These are phyloP conservation scores for Kandelia obovata DNA, from an alignment of 345 rosid genomes.

Conservation along the genomic window DNA sequence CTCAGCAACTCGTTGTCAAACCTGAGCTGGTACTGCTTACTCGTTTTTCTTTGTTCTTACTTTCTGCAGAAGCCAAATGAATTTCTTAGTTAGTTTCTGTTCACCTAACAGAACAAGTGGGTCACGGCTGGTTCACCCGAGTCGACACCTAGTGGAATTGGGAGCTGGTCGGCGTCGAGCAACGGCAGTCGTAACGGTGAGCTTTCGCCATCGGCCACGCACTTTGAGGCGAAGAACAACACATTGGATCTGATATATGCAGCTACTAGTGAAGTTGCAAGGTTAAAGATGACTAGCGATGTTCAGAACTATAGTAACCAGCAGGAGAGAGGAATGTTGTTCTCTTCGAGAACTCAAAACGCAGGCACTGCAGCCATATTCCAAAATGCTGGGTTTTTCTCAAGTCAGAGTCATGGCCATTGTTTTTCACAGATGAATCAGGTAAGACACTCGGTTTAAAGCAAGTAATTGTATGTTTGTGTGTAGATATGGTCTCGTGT, in stretches of 20 bases:
- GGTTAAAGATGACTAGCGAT: constrained; percentile 20
- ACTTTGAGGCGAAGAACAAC: constrained; percentile 11
- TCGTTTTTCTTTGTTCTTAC: not conserved
- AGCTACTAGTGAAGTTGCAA: constrained; percentile 23
- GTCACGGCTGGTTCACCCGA: constrained; percentile 22
- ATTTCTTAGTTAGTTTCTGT: not conserved
- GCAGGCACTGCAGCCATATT: constrained; percentile 8
- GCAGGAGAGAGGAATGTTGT: constrained; percentile 1
- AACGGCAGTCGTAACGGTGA: constrained; percentile 28
- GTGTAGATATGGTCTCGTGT: not conserved
- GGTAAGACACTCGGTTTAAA: constrained; percentile 16
- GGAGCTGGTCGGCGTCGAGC: constrained; percentile 22
- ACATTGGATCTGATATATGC: constrained; percentile 25
- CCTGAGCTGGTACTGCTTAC: constrained; percentile 11
- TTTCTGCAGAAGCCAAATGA: not conserved
- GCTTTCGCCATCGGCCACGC: constrained; percentile 24
- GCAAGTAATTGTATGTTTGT: not conserved
- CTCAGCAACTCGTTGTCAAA: constrained; percentile 22
- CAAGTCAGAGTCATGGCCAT: constrained; percentile 7
- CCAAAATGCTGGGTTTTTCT: constrained; percentile 19
- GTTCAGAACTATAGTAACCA: not conserved
- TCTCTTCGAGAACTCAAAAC: constrained; percentile 8
- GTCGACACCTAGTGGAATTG: constrained; percentile 22
- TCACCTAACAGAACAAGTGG: constrained; percentile 10
- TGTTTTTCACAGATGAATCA: constrained; percentile 13